Evolutionary conservation across 495 filamentous ascomycete species (phyloP).

Genomic region (Tirmania nivea): DNA sequence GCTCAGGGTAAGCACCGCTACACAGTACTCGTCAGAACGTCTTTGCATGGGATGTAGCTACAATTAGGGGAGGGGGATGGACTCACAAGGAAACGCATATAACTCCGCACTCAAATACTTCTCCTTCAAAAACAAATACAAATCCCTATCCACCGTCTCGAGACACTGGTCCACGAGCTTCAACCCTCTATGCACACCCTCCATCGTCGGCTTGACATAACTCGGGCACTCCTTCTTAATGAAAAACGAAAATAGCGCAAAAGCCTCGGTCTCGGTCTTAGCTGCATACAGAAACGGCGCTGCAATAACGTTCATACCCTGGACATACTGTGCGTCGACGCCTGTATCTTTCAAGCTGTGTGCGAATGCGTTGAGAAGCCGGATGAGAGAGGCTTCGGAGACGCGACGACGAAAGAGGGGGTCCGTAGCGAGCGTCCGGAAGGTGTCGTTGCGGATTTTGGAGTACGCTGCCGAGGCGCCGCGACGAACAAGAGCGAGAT

Average conservation of each 20-base stretch:
- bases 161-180: constrained; percentile 78
- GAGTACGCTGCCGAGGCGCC: constrained; percentile 82
- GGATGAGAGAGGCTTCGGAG: constrained; percentile 82
- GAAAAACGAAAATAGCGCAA: constrained; percentile 71
- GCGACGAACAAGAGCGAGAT: constrained; percentile 75
- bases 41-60: neutral
- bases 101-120: constrained; percentile 81
- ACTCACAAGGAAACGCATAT: constrained; percentile 69
- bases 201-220: constrained; percentile 91
- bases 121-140: constrained; percentile 57
- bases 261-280: constrained; percentile 83
- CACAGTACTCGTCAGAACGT: neutral
- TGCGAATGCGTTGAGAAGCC: constrained; percentile 85
- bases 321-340: constrained; percentile 51
- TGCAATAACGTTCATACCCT: constrained; percentile 99
- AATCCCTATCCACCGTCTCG: constrained; percentile 70
- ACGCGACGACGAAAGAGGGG: constrained; percentile 88
- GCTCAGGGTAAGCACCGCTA: constrained; percentile 67
- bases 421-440: constrained; percentile 85
- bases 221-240: constrained; percentile 77
- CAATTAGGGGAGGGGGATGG: neutral
- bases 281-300: constrained; percentile 93
- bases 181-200: constrained; percentile 82
- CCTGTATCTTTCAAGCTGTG: constrained; percentile 75
- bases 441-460: constrained; percentile 96